Evolutionary conservation across 2,329 filamentous ascomycete genomes (phyloP).

Genomic region (Aspergillus novofumigatus): DNA sequence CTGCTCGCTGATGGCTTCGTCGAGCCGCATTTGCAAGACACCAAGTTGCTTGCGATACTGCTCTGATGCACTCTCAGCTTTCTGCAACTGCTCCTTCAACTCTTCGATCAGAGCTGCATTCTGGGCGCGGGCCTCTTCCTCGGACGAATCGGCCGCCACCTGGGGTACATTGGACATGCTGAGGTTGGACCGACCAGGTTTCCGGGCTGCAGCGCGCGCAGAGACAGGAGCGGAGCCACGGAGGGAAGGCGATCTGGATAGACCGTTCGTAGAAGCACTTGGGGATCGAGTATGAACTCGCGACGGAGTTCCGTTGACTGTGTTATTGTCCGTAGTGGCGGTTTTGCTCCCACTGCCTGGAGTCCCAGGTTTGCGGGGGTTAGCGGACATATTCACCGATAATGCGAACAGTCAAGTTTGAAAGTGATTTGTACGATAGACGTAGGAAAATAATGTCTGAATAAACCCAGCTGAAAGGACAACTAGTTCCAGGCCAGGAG

Average conservation of each 20-base stretch:
- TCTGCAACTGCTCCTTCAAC: slow-evolving; percentile 74
- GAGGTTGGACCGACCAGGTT: slow-evolving; percentile 46
- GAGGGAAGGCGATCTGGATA: slow-evolving; percentile 62
- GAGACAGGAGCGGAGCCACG: slow-evolving; percentile 58
- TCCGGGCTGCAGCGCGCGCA: slow-evolving; percentile 65
- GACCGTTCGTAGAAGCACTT: slow-evolving; percentile 44
- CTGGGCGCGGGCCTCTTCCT: slow-evolving; percentile 74
- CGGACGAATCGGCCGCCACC: slow-evolving; percentile 47
- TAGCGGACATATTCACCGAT: slow-evolving; percentile 38
- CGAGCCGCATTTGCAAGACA: slow-evolving; percentile 77
- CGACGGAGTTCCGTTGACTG: slow-evolving; percentile 32
- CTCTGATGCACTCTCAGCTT: slow-evolving; percentile 72
- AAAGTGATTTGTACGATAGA: neutral
- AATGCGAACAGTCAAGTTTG: slow-evolving; percentile 3
- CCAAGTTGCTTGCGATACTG: slow-evolving; percentile 80
- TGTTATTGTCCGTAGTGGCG: slow-evolving; percentile 24
- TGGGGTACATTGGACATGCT: slow-evolving; percentile 44
- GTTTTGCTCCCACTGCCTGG: slow-evolving; percentile 31
- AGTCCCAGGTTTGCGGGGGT: slow-evolving; percentile 40
- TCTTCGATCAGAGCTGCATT: slow-evolving; percentile 76
- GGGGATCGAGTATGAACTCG: slow-evolving; percentile 46
- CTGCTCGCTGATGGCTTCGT: slow-evolving; percentile 80
- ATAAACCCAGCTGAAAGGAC: slow-evolving; percentile 9
- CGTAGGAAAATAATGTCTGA: slow-evolving; percentile 9
- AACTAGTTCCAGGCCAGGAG: neutral